Conservation (phyloP, 1,284 basidiomycete genomes). For the Termitomyces sp. region DNA sequence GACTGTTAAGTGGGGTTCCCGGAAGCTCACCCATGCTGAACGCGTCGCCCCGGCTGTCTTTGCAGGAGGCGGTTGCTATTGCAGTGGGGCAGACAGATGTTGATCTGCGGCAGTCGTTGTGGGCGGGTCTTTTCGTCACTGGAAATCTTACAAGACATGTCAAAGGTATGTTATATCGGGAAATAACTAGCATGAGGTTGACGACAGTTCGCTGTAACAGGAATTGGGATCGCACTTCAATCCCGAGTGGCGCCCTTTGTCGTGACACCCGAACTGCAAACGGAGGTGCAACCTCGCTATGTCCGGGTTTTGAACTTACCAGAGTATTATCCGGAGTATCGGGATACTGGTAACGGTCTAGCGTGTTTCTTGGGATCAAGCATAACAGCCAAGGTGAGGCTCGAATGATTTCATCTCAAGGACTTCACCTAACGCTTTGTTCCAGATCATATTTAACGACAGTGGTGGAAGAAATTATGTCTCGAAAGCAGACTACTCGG, state of each 20-base stretch:
- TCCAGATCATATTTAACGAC: slow-evolving; percentile 60
- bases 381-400: slow-evolving; percentile 78
- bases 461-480: slow-evolving; percentile 62
- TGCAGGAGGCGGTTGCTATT: slow-evolving; percentile 64
- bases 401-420: neutral
- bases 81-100: slow-evolving; percentile 55
- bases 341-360: slow-evolving; percentile 77
- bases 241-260: slow-evolving; percentile 73
- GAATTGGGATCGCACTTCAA: slow-evolving; percentile 67
- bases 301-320: slow-evolving; percentile 74
- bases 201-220: slow-evolving; percentile 28
- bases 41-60: slow-evolving; percentile 33
- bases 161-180: slow-evolving; percentile 51
- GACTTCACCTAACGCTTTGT: neutral
- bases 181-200: slow-evolving; percentile 9
- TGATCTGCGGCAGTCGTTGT: slow-evolving; percentile 67
- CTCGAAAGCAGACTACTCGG: slow-evolving; percentile 72
- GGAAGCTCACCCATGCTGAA: slow-evolving; percentile 15
- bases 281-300: slow-evolving; percentile 66
- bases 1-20: slow-evolving; percentile 37
- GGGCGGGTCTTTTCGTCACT: slow-evolving; percentile 80
- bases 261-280: slow-evolving; percentile 58
- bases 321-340: slow-evolving; percentile 90
- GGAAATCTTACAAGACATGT: slow-evolving; percentile 76
- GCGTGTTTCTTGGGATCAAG: slow-evolving; percentile 86